These are phyloP conservation scores for Rhodomyrtus tomentosa DNA, from an alignment of 345 rosid genomes.

Conservation along the genomic window DNA sequence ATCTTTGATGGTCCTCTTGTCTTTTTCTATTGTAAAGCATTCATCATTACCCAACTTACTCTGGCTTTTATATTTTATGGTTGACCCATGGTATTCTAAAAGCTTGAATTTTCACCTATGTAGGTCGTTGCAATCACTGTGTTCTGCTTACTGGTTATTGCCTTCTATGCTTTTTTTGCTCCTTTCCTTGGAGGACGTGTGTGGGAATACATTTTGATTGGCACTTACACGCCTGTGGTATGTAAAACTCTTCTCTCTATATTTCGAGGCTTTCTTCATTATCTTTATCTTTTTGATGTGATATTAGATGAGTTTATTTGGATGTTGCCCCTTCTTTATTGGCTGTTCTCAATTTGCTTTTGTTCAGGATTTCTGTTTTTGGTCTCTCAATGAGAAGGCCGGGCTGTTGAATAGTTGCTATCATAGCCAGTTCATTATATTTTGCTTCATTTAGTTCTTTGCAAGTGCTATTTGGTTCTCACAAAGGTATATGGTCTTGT, in stretches of 20 bases:
- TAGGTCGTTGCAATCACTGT: conserved; percentile 98
- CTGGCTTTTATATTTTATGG: not conserved
- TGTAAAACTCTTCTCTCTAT: conserved; percentile 6
- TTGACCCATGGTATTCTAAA: not conserved
- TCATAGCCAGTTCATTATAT: not conserved
- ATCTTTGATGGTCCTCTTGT: not conserved
- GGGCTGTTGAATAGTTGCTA: not conserved
- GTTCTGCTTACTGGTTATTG: conserved; percentile 80
- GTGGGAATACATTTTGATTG: conserved; percentile 73
- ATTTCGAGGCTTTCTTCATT: not conserved
- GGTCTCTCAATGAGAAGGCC: not conserved
- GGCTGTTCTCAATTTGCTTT: not conserved
- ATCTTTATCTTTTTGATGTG: not conserved
- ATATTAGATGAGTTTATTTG: not conserved
- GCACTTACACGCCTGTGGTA: conserved; percentile 90
- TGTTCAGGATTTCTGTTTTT: not conserved
- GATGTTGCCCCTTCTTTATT: not conserved
- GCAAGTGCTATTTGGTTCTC: not conserved
- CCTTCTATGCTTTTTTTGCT: conserved; percentile 89
- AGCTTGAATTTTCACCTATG: conserved; percentile 6
- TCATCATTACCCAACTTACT: not conserved
- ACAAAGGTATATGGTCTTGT: not conserved
- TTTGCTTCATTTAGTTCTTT: not conserved
- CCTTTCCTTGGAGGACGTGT: conserved; percentile 89
- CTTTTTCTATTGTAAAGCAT: not conserved